Base-by-base conservation (phyloP, 2,329 filamentous ascomycete genomes). In the Alternaria sp. region DNA sequence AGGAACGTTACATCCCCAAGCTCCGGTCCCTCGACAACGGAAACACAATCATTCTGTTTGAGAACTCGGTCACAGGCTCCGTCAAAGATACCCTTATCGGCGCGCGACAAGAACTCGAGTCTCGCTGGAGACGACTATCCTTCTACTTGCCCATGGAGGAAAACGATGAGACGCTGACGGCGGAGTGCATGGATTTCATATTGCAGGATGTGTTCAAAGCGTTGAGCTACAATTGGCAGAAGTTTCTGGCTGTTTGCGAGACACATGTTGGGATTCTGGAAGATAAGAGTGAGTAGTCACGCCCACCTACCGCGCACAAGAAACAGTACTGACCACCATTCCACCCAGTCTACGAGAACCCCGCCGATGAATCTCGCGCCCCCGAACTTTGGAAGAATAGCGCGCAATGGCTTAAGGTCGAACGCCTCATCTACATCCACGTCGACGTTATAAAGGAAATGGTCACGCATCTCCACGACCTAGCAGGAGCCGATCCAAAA, bases 371-470 rank as follows among this genome's bases (percentile, higher is more conserved):
- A 65, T 83, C 80, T 10, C 79, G 84, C 2, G 85, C 85, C 0
- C 83, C 83, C 2, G 84, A 86, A 62, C 74, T 86, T 8, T 87
- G 85, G 83, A 79, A 77, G 12, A 85, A 86, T 66, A 83, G 82
- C 23, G 81, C 79, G 15, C 67, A 81, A 10, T 86, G 85, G 84
- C 76, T 85, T n/a, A 85, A 84, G 61, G 80, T 85, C 10, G 84
- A 86, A 65, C 84, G 85, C 44, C 71, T 86, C 45, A 80, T 86
- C 69, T 84, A 82, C 70, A 79, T 84, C 12, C 85, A 86, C 63
- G 73, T 79, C 21, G 83, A 85, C 61, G 74, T 84, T 5, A 75
- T 84, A 30, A 81, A 81, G 28, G 83, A 86, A 56, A 81, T 84
- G 78, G 77, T 79, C 23, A 72, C 64, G 26, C 77, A 83, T 59